A percentile compares a stretch with the other conserved stretches of the same genome.
These are phyloP conservation scores for Sarocladium oryzae DNA, from an alignment of 2,329 filamentous ascomycete species.

Conservation along the genomic window DNA sequence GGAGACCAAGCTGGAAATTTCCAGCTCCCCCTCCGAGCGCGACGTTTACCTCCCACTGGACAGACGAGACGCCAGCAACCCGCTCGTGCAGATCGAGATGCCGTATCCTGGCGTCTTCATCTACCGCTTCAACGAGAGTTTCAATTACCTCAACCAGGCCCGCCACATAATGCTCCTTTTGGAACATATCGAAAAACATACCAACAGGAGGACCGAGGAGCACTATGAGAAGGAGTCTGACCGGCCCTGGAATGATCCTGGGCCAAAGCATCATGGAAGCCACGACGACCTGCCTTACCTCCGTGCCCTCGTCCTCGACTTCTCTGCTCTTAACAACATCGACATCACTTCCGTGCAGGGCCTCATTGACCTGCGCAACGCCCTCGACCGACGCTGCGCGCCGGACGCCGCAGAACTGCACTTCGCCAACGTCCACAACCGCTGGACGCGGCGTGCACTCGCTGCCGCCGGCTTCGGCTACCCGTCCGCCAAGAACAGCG, in stretches of 20 bases:
- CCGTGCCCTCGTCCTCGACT: constrained; percentile 51
- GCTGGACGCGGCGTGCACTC: constrained; percentile 52
- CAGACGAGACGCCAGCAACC: constrained; percentile 38
- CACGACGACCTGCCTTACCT: constrained; percentile 36
- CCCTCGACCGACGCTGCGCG: constrained; percentile 45
- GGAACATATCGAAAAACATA: constrained; percentile 32
- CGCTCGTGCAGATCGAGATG: constrained; percentile 31
- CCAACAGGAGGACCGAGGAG: constrained; percentile 31
- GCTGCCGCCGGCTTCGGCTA: constrained; percentile 49
- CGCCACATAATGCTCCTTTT: constrained; percentile 38
- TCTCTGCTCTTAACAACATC: constrained; percentile 48
- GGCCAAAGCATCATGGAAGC: constrained; percentile 19
- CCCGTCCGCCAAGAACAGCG: constrained; percentile 13
- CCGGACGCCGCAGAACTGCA: constrained; percentile 45
- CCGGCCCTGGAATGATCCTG: constrained; percentile 50
- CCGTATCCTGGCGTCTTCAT: constrained; percentile 45
- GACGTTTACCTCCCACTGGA: constrained; percentile 36
- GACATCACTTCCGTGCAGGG: constrained; percentile 53
- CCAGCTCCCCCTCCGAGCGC: constrained; percentile 13
- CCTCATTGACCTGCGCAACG: constrained; percentile 47
- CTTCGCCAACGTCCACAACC: constrained; percentile 47
- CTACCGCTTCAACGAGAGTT: constrained; percentile 45
- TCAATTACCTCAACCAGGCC: constrained; percentile 46
- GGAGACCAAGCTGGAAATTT: constrained; percentile 11
- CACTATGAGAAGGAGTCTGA: constrained; percentile 31